Evolutionary conservation across 179 eudicot genomes (phyloP).

Genomic region (Actinidia arguta): DNA sequence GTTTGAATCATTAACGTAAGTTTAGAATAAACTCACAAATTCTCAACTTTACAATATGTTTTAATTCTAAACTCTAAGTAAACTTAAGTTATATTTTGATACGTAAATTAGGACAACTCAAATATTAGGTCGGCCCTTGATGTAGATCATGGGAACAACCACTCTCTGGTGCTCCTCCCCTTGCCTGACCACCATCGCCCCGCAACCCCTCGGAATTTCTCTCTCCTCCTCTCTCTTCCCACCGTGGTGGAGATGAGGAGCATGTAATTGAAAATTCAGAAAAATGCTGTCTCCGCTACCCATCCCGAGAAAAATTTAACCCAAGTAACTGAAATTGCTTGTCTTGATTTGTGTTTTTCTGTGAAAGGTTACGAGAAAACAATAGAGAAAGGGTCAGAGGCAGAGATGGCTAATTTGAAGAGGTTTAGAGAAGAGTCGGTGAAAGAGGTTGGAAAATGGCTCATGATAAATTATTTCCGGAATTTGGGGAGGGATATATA

Average conservation of each 20-base stretch:
- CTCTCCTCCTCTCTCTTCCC: conserved; percentile 24
- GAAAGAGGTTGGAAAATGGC: conserved; percentile 55
- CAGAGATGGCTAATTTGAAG: conserved; percentile 49
- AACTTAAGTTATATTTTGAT: too few relatives aligned
- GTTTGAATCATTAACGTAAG: too few relatives aligned
- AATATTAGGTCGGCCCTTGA: too few relatives aligned
- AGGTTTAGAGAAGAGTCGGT: conserved; percentile 50
- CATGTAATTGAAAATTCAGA: conserved; percentile 23
- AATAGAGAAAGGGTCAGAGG: conserved; percentile 47
- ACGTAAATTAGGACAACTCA: too few relatives aligned
- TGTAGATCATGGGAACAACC: conserved; percentile 51
- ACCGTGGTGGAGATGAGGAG: conserved; percentile 17
- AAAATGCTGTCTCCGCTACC: conserved; percentile 10
- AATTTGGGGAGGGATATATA: background rate
- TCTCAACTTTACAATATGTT: too few relatives aligned
- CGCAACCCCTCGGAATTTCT: conserved; percentile 57
- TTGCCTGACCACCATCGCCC: conserved; percentile 57
- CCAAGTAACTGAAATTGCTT: background rate
- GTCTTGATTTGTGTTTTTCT: background rate
- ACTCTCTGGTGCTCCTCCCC: conserved; percentile 63
- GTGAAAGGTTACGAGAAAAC: conserved; percentile 24
- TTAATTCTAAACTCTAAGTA: too few relatives aligned
- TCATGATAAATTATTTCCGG: conserved; percentile 29
- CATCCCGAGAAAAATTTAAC: conserved; percentile 7
- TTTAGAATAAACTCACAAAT: too few relatives aligned